Evolutionary conservation across 2,329 filamentous ascomycete species (phyloP), one percentile per base, ranked within the genome.

Genomic region (Macroventuria anomochaeta): DNA sequence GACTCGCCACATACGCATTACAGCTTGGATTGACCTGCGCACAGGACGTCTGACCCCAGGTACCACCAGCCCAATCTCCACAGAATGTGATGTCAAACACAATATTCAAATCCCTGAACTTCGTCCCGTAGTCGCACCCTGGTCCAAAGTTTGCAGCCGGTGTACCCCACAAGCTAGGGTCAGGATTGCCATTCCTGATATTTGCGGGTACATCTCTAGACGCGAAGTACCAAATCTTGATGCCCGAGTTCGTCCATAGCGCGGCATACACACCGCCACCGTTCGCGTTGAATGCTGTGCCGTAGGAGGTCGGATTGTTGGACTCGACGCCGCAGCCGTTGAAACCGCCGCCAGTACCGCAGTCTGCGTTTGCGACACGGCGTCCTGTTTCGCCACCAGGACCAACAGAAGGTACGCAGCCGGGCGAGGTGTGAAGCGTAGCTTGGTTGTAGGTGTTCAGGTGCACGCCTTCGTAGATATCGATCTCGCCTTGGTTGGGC

Each of bases 11-110:
- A 62, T 75, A 76, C 23, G 67, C 72, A 38, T 65, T 67, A 43
- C 74, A 76, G 46, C 68, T 73, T 12, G 65, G 64, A 48, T 73
- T 72, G 2, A 61, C 47, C 31, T 56, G 32, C 10, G 71, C 59
- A 49, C 74, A 75, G 12, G 61, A 54, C 7, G 61, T 65, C 4
- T 62, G 64, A 8, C 65, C 63, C 73, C 74, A 83, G 2, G 79
- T 76, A 13, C 66, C 62, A 11, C 81, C 81, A 7, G 82, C 81
- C 81, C 82, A 84, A 46, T 81, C 79, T 28, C 82, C 82, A 55
- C 81, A 84, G 68, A 84, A 83, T 1, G 80, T 81, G 2, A 76
- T 80, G 58, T 83, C 79, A 50, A 84, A 78, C 18, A 76, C 71
- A 33, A 77, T 70, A 15, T 68, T 73, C 64, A 75, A 58, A 46